A percentile compares a stretch with the other conserved stretches of the same genome.
Evolutionary conservation across 2,329 filamentous ascomycete species (phyloP).

Genomic region (Alternaria brassicicola): DNA sequence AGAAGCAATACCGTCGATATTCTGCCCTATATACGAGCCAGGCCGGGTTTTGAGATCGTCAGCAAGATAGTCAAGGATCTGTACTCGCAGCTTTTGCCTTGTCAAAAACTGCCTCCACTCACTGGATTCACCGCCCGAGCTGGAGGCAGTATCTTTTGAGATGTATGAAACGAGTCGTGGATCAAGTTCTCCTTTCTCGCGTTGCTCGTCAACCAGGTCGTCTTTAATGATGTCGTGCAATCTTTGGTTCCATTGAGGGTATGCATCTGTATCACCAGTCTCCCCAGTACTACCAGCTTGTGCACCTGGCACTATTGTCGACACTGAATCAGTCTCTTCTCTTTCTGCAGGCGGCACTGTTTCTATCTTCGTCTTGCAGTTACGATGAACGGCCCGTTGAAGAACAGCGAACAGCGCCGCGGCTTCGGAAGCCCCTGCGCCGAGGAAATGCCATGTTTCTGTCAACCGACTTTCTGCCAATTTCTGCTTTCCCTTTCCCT

Average conservation of each 20-base stretch:
- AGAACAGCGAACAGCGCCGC: constrained; percentile 11
- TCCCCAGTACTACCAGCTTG: accelerated
- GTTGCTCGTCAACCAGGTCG: neutral
- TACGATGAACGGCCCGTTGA: neutral
- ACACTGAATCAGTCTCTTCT: neutral
- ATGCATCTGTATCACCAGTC: neutral
- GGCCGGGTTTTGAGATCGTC: constrained; percentile 18
- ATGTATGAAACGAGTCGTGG: accelerated
- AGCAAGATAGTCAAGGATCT: constrained; percentile 17
- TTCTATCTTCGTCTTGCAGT: neutral
- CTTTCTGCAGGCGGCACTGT: neutral
- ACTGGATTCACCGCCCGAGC: neutral
- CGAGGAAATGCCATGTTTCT: constrained; percentile 2
- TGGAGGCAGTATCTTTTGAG: neutral
- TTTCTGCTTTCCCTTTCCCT: neutral
- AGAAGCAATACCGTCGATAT: constrained; percentile 10
- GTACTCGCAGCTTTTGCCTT: neutral
- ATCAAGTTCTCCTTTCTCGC: too few species aligned
- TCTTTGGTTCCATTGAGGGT: too few species aligned
- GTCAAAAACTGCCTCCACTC: neutral
- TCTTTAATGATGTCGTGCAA: neutral
- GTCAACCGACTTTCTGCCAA: accelerated
- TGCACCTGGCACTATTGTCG: neutral
- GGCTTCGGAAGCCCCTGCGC: neutral
- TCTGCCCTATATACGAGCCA: constrained; percentile 28